phyloP scores from a whole-genome alignment of 2,329 filamentous ascomycete genomes.

The Calonectria hongkongensis region DNA sequence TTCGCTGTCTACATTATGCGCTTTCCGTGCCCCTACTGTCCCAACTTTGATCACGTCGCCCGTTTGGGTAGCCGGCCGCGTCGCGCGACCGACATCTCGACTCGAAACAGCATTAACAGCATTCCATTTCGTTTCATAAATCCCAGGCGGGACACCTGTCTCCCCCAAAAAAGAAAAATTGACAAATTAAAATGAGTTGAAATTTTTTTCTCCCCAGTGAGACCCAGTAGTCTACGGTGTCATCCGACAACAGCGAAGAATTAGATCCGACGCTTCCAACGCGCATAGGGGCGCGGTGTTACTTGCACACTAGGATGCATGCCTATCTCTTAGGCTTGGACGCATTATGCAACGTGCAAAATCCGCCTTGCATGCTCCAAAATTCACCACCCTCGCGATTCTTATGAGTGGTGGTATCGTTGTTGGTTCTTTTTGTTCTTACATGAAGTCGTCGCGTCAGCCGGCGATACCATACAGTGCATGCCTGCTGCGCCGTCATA shows the following conservation, averaged over 20 bases:
- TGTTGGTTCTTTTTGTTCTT: constrained; percentile 23
- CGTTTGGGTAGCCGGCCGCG: constrained; percentile 22
- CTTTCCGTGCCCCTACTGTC: constrained; percentile 20
- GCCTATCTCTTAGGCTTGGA: constrained; percentile 29
- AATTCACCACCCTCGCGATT: constrained; percentile 19
- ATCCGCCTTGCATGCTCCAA: constrained; percentile 23
- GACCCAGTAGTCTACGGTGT: background rate
- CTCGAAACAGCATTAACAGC: constrained; percentile 27
- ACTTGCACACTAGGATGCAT: constrained; percentile 22
- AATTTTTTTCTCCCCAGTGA: background rate
- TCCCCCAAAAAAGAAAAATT: background rate
- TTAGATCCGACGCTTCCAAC: constrained; percentile 13
- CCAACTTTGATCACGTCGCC: constrained; percentile 17
- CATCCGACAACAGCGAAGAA: constrained; percentile 22
- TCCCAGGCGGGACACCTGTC: constrained; percentile 23
- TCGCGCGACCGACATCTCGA: constrained; percentile 5
- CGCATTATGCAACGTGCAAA: constrained; percentile 32
- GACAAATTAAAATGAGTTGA: too few relatives aligned
- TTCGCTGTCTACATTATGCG: constrained; percentile 1
- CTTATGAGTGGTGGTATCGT: constrained; percentile 12
- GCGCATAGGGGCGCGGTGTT: constrained; percentile 21
- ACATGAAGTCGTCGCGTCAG: constrained; percentile 16
- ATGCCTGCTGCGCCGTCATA: constrained; percentile 38
- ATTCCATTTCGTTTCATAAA: constrained; percentile 30
- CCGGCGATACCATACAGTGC: constrained; percentile 16